A percentile compares a stretch with the other conserved stretches of the same genome.
phyloP scores from a whole-genome alignment of 139 green algal species.

The Volvox africanus region DNA sequence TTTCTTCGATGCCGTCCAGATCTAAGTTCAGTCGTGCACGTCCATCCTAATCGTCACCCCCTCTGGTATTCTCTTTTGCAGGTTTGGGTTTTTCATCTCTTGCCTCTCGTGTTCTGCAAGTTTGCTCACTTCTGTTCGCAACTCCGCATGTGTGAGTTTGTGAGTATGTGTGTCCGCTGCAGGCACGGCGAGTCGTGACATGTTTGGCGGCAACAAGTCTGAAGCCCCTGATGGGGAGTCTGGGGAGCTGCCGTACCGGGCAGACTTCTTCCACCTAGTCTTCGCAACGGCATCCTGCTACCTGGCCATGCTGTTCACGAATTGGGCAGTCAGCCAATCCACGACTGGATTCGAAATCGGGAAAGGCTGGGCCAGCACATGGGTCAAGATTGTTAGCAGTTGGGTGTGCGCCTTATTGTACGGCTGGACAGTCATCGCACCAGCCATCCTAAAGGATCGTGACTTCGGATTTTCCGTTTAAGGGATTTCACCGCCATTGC shows the following conservation, averaged over 20 bases:
- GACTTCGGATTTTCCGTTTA: constrained; percentile 67
- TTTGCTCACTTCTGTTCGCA: too few relatives aligned
- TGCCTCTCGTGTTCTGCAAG: too few relatives aligned
- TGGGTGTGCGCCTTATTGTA: constrained; percentile 87
- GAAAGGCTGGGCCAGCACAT: constrained; percentile 74
- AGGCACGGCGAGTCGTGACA: constrained; percentile 51
- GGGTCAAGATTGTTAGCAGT: constrained; percentile 84
- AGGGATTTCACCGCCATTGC: neutral
- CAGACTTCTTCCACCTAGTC: constrained; percentile 85
- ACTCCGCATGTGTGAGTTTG: too few relatives aligned
- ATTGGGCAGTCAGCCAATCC: constrained; percentile 30
- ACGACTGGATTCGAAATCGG: constrained; percentile 65
- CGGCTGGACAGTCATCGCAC: constrained; percentile 86
- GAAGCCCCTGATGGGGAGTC: neutral
- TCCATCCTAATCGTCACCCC: too few relatives aligned
- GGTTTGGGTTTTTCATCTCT: too few relatives aligned
- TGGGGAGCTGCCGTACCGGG: constrained; percentile 71
- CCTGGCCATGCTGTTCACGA: constrained; percentile 48
- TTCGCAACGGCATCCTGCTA: constrained; percentile 27
- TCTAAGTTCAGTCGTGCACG: too few relatives aligned
- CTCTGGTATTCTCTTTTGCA: too few relatives aligned
- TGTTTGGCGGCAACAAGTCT: constrained; percentile 47
- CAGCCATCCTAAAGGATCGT: constrained; percentile 64
- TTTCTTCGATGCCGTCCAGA: too few relatives aligned
- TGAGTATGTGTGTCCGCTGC: neutral